Conservation (phyloP, 2,329 filamentous ascomycete genomes). For the Penicillium sclerotiorum region DNA sequence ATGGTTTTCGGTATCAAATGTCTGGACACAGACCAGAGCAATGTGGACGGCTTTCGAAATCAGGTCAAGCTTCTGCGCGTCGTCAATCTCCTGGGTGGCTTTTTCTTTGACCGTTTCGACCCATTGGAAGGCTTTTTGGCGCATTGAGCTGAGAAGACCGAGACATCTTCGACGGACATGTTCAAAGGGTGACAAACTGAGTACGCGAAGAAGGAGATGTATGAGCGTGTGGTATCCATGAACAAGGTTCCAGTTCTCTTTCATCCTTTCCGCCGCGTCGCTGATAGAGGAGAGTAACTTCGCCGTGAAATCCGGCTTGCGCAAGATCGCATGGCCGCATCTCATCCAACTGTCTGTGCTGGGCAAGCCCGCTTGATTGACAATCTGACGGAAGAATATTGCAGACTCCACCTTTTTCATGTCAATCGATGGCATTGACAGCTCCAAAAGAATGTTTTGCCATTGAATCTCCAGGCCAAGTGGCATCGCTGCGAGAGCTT, state of each 20-base stretch:
- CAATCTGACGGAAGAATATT: constrained; percentile 53
- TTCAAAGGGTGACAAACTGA: constrained; percentile 20
- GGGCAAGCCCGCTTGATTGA: constrained; percentile 51
- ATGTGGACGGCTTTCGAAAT: constrained; percentile 41
- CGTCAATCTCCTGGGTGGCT: constrained; percentile 12
- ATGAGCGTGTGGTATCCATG: constrained; percentile 45
- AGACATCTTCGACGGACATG: background rate
- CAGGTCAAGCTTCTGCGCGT: constrained; percentile 35
- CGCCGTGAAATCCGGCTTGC: constrained; percentile 12
- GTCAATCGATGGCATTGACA: constrained; percentile 53
- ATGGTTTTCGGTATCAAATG: constrained; percentile 50
- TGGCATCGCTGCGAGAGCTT: constrained; percentile 54
- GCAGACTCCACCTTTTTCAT: constrained; percentile 54
- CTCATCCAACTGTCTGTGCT: background rate
- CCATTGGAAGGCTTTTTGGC: background rate
- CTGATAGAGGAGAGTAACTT: constrained; percentile 39
- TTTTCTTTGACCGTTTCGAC: background rate
- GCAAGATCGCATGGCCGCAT: background rate
- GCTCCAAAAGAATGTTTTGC: constrained; percentile 58
- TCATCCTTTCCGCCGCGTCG: constrained; percentile 36
- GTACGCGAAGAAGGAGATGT: constrained; percentile 45
- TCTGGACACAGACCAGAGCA: constrained; percentile 46
- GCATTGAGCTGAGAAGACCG: background rate
- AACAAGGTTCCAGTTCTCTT: constrained; percentile 57
- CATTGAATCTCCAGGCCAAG: constrained; percentile 56